Conservation (phyloP, 345 rosid species). For the Brassica rapa region DNA sequence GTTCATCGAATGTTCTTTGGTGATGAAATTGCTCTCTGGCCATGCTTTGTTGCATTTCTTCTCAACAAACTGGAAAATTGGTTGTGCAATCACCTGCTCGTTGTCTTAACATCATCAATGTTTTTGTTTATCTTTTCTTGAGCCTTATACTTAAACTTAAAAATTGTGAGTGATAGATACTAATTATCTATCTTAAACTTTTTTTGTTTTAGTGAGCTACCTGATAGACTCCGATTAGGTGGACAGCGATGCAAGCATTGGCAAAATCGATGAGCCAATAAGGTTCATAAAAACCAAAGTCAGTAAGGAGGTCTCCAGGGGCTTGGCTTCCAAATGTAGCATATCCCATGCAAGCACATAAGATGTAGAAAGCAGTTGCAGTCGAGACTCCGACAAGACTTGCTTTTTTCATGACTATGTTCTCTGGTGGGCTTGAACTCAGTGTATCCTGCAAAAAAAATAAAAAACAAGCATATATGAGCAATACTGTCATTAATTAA, state of each 20-base stretch:
- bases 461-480: not conserved
- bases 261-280: conserved; percentile 85
- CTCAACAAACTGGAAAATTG: conserved; percentile 69
- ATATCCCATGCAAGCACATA: conserved; percentile 79
- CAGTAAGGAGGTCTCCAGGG: conserved; percentile 88
- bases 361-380: conserved; percentile 69
- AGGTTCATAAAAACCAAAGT: conserved; percentile 89
- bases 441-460: conserved; percentile 52
- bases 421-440: conserved; percentile 70
- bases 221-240: conserved; percentile 85
- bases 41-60: conserved; percentile 45
- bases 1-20: conserved; percentile 41
- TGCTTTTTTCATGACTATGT: conserved; percentile 68
- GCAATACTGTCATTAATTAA: not conserved
- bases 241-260: conserved; percentile 78
- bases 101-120: not conserved
- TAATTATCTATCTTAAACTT: not conserved
- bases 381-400: conserved; percentile 49
- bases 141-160: not conserved
- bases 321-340: conserved; percentile 84
- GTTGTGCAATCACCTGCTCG: conserved; percentile 62
- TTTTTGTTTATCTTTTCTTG: not conserved
- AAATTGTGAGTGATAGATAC: not conserved
- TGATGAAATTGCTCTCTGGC: conserved; percentile 68
- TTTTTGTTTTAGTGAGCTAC: conserved; percentile 31